Evolutionary conservation across 306 rosid genomes (phyloP).

Genomic region (Argentina anserina): DNA sequence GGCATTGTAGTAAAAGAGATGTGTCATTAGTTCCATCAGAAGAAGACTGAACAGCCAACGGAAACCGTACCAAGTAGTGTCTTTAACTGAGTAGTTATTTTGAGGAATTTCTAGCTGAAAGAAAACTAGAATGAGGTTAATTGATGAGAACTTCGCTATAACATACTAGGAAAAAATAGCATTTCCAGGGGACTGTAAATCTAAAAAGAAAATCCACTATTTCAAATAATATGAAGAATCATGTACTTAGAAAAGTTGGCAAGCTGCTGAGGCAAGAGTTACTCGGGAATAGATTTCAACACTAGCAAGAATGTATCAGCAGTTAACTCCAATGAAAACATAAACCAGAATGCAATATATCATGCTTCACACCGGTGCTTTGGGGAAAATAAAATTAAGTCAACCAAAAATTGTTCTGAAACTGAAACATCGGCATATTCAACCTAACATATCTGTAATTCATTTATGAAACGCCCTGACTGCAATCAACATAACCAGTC

Average conservation of each 20-base stretch:
- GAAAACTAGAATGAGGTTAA: conserved; percentile 6
- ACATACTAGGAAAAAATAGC: neutral
- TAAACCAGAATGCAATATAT: neutral
- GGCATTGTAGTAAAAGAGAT: conserved; percentile 79
- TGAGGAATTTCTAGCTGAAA: conserved; percentile 79
- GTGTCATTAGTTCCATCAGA: conserved; percentile 79
- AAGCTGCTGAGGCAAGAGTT: neutral
- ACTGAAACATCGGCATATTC: neutral
- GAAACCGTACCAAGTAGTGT: conserved; percentile 55
- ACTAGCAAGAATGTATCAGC: neutral
- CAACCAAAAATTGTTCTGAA: neutral
- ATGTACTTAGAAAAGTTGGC: neutral
- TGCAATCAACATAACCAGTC: conserved; percentile 7
- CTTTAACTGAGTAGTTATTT: conserved; percentile 44
- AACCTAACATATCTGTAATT: neutral
- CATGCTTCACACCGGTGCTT: neutral
- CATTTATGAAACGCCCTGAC: conserved; percentile 12
- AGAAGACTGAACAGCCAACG: conserved; percentile 74
- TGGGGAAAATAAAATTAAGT: neutral
- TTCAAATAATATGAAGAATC: neutral
- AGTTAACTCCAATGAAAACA: neutral
- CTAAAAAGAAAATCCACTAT: neutral
- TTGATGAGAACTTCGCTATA: neutral
- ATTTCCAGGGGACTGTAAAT: neutral
- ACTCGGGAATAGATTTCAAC: neutral